These are phyloP conservation scores for Botrytis aclada DNA, from an alignment of 2,329 filamentous ascomycete species.

Conservation along the genomic window DNA sequence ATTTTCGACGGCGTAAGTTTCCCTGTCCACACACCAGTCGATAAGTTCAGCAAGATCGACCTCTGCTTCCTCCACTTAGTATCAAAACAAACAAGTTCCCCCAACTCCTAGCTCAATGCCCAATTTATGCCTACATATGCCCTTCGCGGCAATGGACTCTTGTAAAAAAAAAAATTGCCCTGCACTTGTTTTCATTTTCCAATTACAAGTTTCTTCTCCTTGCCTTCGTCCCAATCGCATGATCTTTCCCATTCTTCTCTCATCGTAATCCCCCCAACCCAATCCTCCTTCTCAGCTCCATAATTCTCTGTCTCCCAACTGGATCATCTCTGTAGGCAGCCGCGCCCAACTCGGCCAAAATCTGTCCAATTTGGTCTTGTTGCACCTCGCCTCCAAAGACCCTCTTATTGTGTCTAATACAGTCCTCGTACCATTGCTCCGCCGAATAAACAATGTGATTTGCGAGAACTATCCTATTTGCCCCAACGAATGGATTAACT, in stretches of 20 bases:
- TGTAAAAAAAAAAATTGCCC: neutral
- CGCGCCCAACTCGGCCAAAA: slow-evolving; percentile 6
- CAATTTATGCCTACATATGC: slow-evolving; percentile 1
- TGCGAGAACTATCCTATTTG: slow-evolving; percentile 54
- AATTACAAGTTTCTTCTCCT: neutral
- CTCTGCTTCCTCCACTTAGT: neutral
- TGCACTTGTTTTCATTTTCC: slow-evolving; percentile 1
- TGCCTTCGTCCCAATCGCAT: neutral
- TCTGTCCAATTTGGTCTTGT: slow-evolving; percentile 35
- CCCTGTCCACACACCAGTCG: neutral
- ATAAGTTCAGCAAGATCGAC: neutral
- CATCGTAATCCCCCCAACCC: neutral
- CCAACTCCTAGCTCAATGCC: slow-evolving; percentile 15
- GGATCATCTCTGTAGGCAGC: slow-evolving; percentile 34
- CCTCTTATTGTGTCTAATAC: slow-evolving; percentile 50
- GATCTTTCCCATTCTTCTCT: neutral
- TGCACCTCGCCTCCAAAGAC: slow-evolving; percentile 60
- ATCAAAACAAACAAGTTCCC: slow-evolving; percentile 3
- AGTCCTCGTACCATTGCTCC: slow-evolving; percentile 58
- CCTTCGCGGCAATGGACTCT: neutral
- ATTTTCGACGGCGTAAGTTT: neutral
- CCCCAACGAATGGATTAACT: slow-evolving; percentile 60
- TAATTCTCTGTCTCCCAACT: slow-evolving; percentile 40
- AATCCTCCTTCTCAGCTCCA: slow-evolving; percentile 43
- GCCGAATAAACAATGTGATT: slow-evolving; percentile 61